Base-by-base conservation (phyloP, 169 alveolate genomes). In the Cryptosporidium andersoni region DNA sequence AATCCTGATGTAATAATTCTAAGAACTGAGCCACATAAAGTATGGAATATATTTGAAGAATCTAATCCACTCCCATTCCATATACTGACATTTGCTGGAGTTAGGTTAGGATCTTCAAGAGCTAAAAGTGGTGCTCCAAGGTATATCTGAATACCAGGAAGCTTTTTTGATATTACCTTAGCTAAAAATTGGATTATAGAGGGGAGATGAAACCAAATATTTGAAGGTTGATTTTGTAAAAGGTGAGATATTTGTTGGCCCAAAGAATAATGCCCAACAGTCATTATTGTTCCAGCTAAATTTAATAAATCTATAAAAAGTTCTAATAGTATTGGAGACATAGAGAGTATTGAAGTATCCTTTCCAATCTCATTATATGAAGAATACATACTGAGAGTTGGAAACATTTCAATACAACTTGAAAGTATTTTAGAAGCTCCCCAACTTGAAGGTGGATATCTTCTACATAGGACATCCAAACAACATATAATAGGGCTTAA, bases 401-500 rank as follows among this genome's bases (percentile, higher is more conserved):
- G 85, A 4, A 74, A 74, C 85, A 58, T 74, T 48, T 74, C 85
- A 25, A 74, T 74, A 58, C 85, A 74, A 47, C 85, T 74, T 37
- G 85, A 74, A 40, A 74, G 68, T 12, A 74, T 64, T 47, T 74
- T 74, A 40, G 85, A 74, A 34, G 85, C 85, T 40, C 85, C 85
- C 85, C 85, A 74, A 58, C 85, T 74, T 55, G 85, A 66, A 37
- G 60, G 51, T 37, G 85, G 85, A 43, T 74, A 74, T 58, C 85
- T 74, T n/a, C 85, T 74, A 40, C 85, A 74, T 9, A 74, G 40
- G 8, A 64, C 51, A 74, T 74, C 62, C 34, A 74, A 60, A 43
- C 85, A 74, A 45, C 85, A 58, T 12, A 74, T 55, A 9, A 74
- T 14, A 7, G 85, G 85, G 34, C 85, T 74, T 14, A 74, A 51